Evolutionary conservation across 805 yeast genomes (phyloP).

Genomic region (Vanderwaltozyma verrucispora): DNA sequence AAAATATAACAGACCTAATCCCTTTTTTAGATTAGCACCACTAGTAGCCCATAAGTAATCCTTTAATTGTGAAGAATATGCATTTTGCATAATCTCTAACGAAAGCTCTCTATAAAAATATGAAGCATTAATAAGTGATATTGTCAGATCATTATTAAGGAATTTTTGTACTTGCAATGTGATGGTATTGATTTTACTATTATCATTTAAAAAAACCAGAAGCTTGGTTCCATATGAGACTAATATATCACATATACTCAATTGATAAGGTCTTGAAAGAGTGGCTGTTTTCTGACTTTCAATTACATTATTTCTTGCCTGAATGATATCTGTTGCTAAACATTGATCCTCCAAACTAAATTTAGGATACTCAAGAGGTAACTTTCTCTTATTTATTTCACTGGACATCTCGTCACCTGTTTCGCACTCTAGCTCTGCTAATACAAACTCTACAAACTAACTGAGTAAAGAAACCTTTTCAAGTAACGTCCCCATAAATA

Average conservation of each 20-base stretch:
- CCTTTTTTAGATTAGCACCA: slow-evolving; percentile 19
- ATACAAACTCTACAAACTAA: too few species aligned
- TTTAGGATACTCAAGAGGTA: not conserved
- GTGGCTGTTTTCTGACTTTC: not conserved
- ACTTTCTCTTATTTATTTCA: not conserved
- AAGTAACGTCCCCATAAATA: too few species aligned
- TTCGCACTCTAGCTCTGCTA: too few species aligned
- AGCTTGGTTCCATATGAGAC: slow-evolving; percentile 5
- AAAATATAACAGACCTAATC: slow-evolving; percentile 21
- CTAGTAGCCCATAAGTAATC: slow-evolving; percentile 19
- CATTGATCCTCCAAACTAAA: not conserved
- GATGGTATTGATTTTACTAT: too few species aligned
- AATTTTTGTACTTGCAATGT: too few species aligned
- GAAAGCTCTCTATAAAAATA: slow-evolving; percentile 13
- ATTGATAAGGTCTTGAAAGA: not conserved
- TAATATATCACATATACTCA: slow-evolving; percentile 4
- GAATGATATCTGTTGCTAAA: not conserved
- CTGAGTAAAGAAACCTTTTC: too few species aligned
- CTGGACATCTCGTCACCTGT: too few species aligned
- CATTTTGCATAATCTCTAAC: slow-evolving; percentile 17
- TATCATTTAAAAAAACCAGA: too few species aligned
- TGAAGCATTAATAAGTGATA: slow-evolving; percentile 13
- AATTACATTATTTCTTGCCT: not conserved
- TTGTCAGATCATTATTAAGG: slow-evolving; percentile 6
- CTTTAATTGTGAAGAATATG: slow-evolving; percentile 13